Conservation (phyloP, 208 protist genomes). For the Naegleria fowleri region DNA sequence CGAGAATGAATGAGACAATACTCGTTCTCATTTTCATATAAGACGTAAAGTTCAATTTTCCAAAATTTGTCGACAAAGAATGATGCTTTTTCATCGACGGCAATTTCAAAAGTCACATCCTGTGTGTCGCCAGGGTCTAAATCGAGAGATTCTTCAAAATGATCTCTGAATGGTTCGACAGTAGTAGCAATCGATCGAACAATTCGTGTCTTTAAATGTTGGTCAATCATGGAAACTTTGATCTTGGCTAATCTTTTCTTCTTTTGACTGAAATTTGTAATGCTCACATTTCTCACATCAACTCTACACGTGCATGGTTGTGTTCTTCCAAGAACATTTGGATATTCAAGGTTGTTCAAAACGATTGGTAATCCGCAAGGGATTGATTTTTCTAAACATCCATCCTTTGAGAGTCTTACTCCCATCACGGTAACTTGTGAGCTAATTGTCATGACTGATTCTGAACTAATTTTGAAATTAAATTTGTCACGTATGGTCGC, state of each 20-base stretch:
- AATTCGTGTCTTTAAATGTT: background rate
- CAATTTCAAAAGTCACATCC: background rate
- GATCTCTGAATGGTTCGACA: background rate
- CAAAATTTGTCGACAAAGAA: background rate
- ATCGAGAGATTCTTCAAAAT: background rate
- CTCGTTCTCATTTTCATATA: background rate
- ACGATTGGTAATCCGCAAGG: background rate
- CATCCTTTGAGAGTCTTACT: background rate
- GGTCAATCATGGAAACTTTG: background rate
- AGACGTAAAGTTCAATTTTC: background rate
- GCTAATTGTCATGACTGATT: background rate
- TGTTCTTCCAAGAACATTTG: background rate
- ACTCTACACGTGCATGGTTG: background rate
- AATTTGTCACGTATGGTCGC: background rate
- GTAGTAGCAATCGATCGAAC: background rate
- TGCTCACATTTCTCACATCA: background rate
- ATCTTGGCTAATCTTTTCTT: background rate
- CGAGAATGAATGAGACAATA: background rate
- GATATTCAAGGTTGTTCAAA: background rate
- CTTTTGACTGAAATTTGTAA: background rate
- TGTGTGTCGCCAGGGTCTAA: background rate
- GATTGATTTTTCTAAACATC: background rate
- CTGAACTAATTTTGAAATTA: background rate
- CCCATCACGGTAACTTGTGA: background rate
- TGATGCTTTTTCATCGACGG: background rate